These are phyloP conservation scores for Phytophthora agathidicida DNA, from an alignment of 352 stramenopile species.

Conservation along the genomic window DNA sequence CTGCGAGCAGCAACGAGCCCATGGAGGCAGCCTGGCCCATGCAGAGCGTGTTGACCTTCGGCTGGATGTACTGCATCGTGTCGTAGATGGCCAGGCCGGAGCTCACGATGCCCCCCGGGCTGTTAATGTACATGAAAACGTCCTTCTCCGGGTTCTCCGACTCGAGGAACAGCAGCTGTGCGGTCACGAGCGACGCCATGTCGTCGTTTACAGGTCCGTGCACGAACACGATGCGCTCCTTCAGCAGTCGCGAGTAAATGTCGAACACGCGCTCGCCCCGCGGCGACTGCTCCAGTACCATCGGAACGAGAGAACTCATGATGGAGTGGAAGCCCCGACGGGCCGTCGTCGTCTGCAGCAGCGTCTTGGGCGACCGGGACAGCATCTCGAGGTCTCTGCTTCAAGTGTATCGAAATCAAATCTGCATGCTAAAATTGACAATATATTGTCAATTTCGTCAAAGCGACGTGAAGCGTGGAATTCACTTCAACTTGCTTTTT, in stretches of 20 bases:
- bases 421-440: constrained; percentile 3
- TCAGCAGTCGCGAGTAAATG: constrained; percentile 97
- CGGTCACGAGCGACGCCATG: constrained; percentile 84
- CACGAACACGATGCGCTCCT: constrained; percentile 98
- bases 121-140: constrained; percentile 99
- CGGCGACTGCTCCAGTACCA: constrained; percentile 93
- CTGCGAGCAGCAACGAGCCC: constrained; percentile 94
- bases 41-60: constrained; percentile 98
- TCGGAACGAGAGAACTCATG: constrained; percentile 87
- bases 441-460: not conserved
- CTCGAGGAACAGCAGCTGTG: constrained; percentile 95
- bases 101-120: constrained; percentile 96
- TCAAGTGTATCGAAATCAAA: constrained; percentile 33
- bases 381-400: constrained; percentile 27
- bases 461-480: no score
- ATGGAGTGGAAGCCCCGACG: constrained; percentile 61
- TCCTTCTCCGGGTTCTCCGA: constrained; percentile 97
- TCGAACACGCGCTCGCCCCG: constrained; percentile 96
- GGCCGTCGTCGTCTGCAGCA: constrained; percentile 13
- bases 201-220: constrained; percentile 93
- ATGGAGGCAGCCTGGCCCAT: constrained; percentile 98
- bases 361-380: constrained; percentile 10
- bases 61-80: constrained; percentile 98
- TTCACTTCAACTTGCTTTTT: constrained; percentile 2
- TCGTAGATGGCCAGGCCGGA: constrained; percentile 98